These are phyloP conservation scores for Plantago coronopus DNA, from an alignment of 305 asterid genomes.

Conservation along the genomic window DNA sequence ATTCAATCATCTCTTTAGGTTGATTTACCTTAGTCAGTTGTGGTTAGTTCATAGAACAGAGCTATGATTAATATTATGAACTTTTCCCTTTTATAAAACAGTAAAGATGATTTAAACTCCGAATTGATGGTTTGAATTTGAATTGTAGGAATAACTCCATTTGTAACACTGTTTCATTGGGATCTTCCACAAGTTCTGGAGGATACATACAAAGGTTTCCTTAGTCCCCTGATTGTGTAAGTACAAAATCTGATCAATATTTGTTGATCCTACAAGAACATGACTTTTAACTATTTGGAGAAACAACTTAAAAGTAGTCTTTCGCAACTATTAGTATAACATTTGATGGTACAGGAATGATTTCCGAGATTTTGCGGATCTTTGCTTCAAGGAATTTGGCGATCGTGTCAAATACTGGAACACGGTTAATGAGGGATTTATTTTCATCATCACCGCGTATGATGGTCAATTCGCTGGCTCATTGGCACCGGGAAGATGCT, in stretches of 20 bases:
- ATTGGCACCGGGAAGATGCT: constrained; percentile 46
- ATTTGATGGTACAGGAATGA: constrained; percentile 35
- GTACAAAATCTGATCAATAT: no score
- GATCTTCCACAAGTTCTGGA: constrained; percentile 60
- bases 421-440: constrained; percentile 52
- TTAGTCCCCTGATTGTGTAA: constrained; percentile 44
- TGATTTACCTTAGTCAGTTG: no score
- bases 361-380: constrained; percentile 33
- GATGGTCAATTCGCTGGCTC: constrained; percentile 25
- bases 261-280: no score
- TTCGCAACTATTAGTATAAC: no score
- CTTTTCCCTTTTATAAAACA: no score
- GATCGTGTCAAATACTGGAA: constrained; percentile 60
- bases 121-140: neutral
- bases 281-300: no score
- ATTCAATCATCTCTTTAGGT: no score
- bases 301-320: no score
- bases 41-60: no score
- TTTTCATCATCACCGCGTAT: constrained; percentile 31
- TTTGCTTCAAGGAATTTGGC: constrained; percentile 53
- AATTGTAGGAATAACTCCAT: constrained; percentile 48
- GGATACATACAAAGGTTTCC: constrained; percentile 48
- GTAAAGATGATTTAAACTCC: no score
- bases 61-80: no score
- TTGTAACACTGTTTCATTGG: constrained; percentile 58